Evolutionary conservation across 1,284 basidiomycete genomes (phyloP).

Genomic region (Cryptococcus deneoformans): DNA sequence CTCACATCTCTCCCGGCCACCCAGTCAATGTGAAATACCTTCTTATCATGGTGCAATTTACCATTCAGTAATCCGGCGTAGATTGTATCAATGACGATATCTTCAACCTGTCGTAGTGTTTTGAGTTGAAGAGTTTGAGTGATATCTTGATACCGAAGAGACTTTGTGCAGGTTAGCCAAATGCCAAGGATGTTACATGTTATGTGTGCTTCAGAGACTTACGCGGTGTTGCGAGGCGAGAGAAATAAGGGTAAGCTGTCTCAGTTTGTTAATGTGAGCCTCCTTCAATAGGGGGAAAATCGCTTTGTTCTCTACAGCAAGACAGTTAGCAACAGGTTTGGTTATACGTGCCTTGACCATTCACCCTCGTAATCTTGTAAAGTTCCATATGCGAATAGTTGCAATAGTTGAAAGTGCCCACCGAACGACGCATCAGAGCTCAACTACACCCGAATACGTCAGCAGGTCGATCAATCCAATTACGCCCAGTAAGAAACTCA

Average conservation of each 20-base stretch:
- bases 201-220: conserved; percentile 33
- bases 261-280: conserved; percentile 78
- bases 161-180: conserved; percentile 15
- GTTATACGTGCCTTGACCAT: conserved; percentile 9
- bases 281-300: conserved; percentile 64
- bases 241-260: conserved; percentile 84
- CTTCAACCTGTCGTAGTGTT: conserved; percentile 81
- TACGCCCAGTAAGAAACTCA: conserved; percentile 42
- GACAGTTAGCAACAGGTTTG: not conserved
- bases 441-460: conserved; percentile 54
- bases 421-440: conserved; percentile 61
- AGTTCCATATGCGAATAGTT: conserved; percentile 86
- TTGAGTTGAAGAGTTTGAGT: conserved; percentile 59
- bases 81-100: conserved; percentile 92
- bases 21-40: conserved; percentile 83
- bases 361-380: conserved; percentile 68
- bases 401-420: conserved; percentile 62
- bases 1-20: conserved; percentile 84
- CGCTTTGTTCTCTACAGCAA: conserved; percentile 59
- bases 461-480: conserved; percentile 1
- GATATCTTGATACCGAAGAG: conserved; percentile 29
- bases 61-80: conserved; percentile 84
- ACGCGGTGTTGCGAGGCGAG: conserved; percentile 71
- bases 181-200: not conserved
- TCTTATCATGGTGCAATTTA: conserved; percentile 85